phyloP scores from a whole-genome alignment of 2,329 filamentous ascomycete genomes.

The Penicillium sp. region DNA sequence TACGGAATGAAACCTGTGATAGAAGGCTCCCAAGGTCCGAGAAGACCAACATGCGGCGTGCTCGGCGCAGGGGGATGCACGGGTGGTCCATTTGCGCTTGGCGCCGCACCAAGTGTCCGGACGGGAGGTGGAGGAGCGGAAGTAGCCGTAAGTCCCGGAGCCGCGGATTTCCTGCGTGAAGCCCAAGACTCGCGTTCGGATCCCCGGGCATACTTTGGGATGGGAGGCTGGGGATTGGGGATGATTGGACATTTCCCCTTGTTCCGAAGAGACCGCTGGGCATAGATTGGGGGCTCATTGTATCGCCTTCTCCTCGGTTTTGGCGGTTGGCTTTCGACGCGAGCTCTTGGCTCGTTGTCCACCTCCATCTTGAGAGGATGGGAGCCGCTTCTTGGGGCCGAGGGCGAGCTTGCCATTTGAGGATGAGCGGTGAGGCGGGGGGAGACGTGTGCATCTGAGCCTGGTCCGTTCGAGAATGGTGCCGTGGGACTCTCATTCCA shows the following conservation, averaged over 20 bases:
- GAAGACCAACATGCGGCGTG: slow-evolving; percentile 22
- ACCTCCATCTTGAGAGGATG: slow-evolving; percentile 28
- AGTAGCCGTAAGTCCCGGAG: slow-evolving; percentile 13
- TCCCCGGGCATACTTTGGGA: slow-evolving; percentile 34
- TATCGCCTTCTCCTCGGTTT: slow-evolving; percentile 52
- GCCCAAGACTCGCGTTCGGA: slow-evolving; percentile 22
- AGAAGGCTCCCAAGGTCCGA: slow-evolving; percentile 52
- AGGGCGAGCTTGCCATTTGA: slow-evolving; percentile 32
- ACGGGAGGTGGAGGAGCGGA: slow-evolving; percentile 13
- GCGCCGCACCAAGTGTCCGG: slow-evolving; percentile 18
- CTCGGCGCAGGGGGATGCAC: slow-evolving; percentile 10
- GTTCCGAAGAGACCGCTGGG: slow-evolving; percentile 44
- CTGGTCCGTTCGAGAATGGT: slow-evolving; percentile 13
- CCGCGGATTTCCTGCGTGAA: slow-evolving; percentile 22
- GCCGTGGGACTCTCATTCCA: slow-evolving; percentile 28
- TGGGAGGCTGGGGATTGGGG: slow-evolving; percentile 33
- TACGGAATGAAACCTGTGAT: slow-evolving; percentile 68
- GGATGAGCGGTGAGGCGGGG: slow-evolving; percentile 15
- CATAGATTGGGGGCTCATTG: slow-evolving; percentile 54
- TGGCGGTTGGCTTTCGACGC: slow-evolving; percentile 37
- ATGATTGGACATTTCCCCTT: slow-evolving; percentile 44
- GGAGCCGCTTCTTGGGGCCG: slow-evolving; percentile 15
- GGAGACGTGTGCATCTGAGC: slow-evolving; percentile 16
- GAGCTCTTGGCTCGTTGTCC: slow-evolving; percentile 16
- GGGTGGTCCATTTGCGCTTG: slow-evolving; percentile 31